Base-by-base conservation (phyloP, 805 yeast genomes). In the Zygosaccharomyces kombuchaensis region DNA sequence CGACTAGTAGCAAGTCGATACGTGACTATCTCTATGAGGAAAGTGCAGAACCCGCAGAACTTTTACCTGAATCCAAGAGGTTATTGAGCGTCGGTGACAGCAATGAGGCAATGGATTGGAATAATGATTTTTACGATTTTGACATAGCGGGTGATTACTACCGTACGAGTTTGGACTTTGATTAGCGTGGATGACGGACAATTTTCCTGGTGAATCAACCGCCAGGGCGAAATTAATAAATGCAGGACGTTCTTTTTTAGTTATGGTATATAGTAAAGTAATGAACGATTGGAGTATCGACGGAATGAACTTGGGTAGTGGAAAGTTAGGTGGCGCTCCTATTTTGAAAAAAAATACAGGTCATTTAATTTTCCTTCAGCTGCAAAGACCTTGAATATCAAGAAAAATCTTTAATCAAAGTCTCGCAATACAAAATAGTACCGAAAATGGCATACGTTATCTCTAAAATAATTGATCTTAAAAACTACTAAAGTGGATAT, bases 21-120 rank as follows among this genome's bases (percentile, higher is more conserved):
- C 59, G 55, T 32, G 63, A 57, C 37, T 44, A 57, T 30, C 43
- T 61, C 14, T 55, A 55, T 37, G 59, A 59, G 45, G 65, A 53
- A 5, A 39, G 54, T 9, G 54, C 46, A 17, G 34, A 38, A 23
- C 23, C 31, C n/a, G 41, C 31, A 1, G 17, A 12, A 17, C 41
- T 25, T 5, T 21, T 38, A 25, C 21, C 21, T 12, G 23, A 26
- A 21, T 26, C 26, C 21, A 27, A 27, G 14, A 38, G 22, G 13
- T 16, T 38, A 22, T 17, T 38, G 9, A 38, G 22, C 34, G 34
- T 38, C 14, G 41, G 41, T 16, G 31, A 27, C 4, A 9, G 13
- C 10, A 23, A 4, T 10, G 34, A 38, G 6, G 34, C 23, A 16
- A 25, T 38, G 41, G 10, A 9, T 38, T 27, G 22, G 29, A 32